Evolutionary conservation across 2,329 filamentous ascomycete species (phyloP).

Genomic region (Aspergillus flavus): DNA sequence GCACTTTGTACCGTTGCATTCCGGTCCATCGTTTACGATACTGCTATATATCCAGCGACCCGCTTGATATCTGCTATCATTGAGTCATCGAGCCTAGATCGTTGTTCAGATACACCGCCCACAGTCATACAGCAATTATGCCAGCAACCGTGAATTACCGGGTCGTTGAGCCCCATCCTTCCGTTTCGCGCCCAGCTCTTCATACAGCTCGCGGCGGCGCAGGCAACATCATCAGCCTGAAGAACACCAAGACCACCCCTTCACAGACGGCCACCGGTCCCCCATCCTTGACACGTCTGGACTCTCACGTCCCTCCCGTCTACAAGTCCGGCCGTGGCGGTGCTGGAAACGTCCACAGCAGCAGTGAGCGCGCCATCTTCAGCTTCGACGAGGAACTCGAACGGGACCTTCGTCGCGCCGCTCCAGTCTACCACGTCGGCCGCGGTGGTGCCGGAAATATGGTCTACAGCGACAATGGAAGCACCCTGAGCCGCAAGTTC

Average conservation of each 20-base stretch:
- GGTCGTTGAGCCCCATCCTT: slow-evolving; percentile 65
- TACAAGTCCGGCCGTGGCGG: slow-evolving; percentile 57
- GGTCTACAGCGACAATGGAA: slow-evolving; percentile 33
- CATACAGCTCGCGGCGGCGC: slow-evolving; percentile 60
- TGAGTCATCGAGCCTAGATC: slow-evolving; percentile 6
- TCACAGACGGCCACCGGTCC: slow-evolving; percentile 46
- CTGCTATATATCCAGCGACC: neutral
- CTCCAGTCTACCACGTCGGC: slow-evolving; percentile 66
- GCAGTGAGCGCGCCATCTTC: slow-evolving; percentile 62
- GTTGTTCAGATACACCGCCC: neutral
- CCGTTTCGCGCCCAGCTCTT: slow-evolving; percentile 55
- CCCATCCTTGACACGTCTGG: slow-evolving; percentile 55
- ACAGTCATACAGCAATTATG: slow-evolving; percentile 26
- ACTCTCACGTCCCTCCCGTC: slow-evolving; percentile 43
- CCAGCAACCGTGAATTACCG: slow-evolving; percentile 49
- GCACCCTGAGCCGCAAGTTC: slow-evolving; percentile 38
- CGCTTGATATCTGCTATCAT: neutral
- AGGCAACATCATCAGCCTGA: slow-evolving; percentile 59
- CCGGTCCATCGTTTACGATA: neutral
- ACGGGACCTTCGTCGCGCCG: slow-evolving; percentile 57
- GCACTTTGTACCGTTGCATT: neutral
- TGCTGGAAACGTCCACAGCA: slow-evolving; percentile 57
- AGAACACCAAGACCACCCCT: slow-evolving; percentile 54
- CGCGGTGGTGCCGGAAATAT: slow-evolving; percentile 63
- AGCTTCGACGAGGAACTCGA: slow-evolving; percentile 68